Evolutionary conservation across 2,329 filamentous ascomycete genomes (phyloP), one percentile per base, ranked within the genome.

Genomic region (Calonectria hawksworthii): DNA sequence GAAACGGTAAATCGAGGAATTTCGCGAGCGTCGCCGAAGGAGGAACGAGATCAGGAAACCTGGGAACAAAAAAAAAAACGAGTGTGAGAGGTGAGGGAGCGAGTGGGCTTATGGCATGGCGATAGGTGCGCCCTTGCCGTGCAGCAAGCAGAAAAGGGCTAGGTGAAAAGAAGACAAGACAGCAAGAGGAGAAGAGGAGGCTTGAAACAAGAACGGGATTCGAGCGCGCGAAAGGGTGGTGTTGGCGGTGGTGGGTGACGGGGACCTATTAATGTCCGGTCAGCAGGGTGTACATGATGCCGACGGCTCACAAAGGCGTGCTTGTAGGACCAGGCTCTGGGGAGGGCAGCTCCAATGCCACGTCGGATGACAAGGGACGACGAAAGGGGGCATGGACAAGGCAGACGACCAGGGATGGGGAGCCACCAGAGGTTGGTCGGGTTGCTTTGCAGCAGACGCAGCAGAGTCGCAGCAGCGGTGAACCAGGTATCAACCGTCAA

Each of bases 221-320:
- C 72, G 65, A 72, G 77, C 70, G 74, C 71, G 66, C 76, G 51
- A 73, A 75, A 73, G 79, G 80, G 75, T 75, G 67, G 51, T 74
- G 72, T 44, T 65, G 38, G 54, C 52, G 51, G 67, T 63, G 61
- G 72, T 74, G 72, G 72, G 67, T 67, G 72, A 77, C 66, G 73
- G 70, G 74, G 75, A 80, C 79, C 80, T 81, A 80, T 81, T 81
- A 81, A 81, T 80, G 79, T 77, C 75, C 56, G 79, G 75, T 77
- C 75, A 76, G 74, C 76, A 78, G 78, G 77, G 75, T 77, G 73
- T 74, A 80, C 74, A 78, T 79, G 76, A 78, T 75, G 79, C 80
- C 75, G 66, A 79, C 73, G 75, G 75, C 72, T 75, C 75, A 70
- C 73, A 70, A 78, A 77, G 73, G 74, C 74, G 73, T 74, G 76